phyloP scores from a whole-genome alignment of 495 filamentous ascomycete species.

The Letharia lupina region DNA sequence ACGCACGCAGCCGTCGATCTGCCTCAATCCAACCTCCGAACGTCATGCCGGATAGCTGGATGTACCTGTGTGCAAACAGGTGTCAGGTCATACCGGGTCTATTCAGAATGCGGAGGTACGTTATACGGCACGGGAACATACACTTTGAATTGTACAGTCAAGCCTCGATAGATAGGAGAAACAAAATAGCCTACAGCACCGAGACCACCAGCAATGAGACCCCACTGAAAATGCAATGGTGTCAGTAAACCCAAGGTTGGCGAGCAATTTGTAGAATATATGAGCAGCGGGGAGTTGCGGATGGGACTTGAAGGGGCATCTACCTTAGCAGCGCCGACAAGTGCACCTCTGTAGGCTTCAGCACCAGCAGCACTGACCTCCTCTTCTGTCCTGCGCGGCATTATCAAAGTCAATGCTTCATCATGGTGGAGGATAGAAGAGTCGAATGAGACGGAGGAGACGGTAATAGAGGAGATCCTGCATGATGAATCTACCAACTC shows the following conservation, averaged over 20 bases:
- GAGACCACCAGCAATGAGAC: slow-evolving; percentile 46
- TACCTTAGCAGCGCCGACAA: slow-evolving; percentile 51
- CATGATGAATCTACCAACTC: too few relatives aligned
- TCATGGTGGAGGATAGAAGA: neutral
- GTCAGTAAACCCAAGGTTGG: neutral
- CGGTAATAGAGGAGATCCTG: too few relatives aligned
- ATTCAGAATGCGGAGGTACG: neutral
- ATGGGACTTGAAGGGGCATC: slow-evolving; percentile 4
- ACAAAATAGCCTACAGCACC: slow-evolving; percentile 48
- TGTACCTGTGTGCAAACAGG: slow-evolving; percentile 42
- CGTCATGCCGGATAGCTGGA: slow-evolving; percentile 85
- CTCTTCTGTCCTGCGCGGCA: slow-evolving; percentile 18
- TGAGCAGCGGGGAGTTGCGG: neutral
- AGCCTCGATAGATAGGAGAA: slow-evolving; percentile 67
- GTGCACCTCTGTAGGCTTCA: slow-evolving; percentile 53
- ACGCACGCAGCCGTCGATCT: slow-evolving; percentile 63
- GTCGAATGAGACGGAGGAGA: neutral
- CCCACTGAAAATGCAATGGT: slow-evolving; percentile 43
- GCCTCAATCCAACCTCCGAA: slow-evolving; percentile 78
- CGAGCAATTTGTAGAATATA: neutral
- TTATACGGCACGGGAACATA: slow-evolving; percentile 29
- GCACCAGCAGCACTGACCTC: slow-evolving; percentile 53
- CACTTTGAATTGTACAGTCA: slow-evolving; percentile 89
- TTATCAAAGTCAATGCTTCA: neutral
- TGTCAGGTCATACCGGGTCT: slow-evolving; percentile 5